Evolutionary conservation across 2,329 filamentous ascomycete species (phyloP).

Genomic region (Microsporum audouinii): DNA sequence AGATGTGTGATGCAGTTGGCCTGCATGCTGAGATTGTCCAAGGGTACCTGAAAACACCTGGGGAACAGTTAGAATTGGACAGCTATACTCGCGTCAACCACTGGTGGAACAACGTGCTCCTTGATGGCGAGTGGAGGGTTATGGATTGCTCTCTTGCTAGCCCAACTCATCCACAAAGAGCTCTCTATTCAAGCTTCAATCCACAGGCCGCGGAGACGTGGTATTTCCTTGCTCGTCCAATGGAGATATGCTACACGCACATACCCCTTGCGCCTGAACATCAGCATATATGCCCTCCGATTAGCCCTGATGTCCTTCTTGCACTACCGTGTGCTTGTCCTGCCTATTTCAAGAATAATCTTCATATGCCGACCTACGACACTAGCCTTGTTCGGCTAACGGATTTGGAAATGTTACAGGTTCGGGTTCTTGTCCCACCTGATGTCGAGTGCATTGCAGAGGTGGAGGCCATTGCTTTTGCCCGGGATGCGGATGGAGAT

Average conservation of each 20-base stretch:
- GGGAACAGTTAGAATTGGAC: slow-evolving; percentile 68
- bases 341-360: slow-evolving; percentile 68
- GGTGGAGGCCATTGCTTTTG: slow-evolving; percentile 72
- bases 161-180: slow-evolving; percentile 74
- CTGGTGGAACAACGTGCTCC: slow-evolving; percentile 91
- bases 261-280: slow-evolving; percentile 77
- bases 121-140: slow-evolving; percentile 92
- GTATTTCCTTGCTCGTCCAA: slow-evolving; percentile 86
- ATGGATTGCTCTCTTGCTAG: slow-evolving; percentile 89
- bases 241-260: slow-evolving; percentile 91
- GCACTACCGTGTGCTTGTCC: slow-evolving; percentile 78
- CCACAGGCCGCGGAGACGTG: slow-evolving; percentile 66
- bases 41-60: slow-evolving; percentile 83
- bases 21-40: slow-evolving; percentile 76
- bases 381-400: slow-evolving; percentile 77
- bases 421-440: slow-evolving; percentile 74
- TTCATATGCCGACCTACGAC: slow-evolving; percentile 81
- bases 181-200: slow-evolving; percentile 61
- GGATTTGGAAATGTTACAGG: slow-evolving; percentile 82
- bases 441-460: slow-evolving; percentile 90
- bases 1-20: slow-evolving; percentile 88
- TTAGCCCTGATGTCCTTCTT: slow-evolving; percentile 74
- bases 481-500: slow-evolving; percentile 77
- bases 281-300: slow-evolving; percentile 83
- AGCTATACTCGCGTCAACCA: slow-evolving; percentile 83